Base-by-base conservation (phyloP, 768 basidiomycete species). In the Lactarius quietus region DNA sequence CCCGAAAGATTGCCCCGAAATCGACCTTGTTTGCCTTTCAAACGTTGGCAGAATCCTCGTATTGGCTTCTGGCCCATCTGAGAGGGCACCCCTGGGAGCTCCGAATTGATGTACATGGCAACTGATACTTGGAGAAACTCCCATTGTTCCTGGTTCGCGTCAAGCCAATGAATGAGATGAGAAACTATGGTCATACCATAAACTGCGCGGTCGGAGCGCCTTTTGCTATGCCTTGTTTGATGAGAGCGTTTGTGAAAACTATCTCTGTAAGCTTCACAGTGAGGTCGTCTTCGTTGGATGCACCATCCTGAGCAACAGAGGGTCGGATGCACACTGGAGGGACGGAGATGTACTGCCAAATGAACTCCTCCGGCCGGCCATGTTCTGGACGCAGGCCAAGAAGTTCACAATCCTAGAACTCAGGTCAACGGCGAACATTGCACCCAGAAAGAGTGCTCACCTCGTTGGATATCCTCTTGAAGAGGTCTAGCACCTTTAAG, bases 331-430 rank as follows among this genome's bases (percentile, higher is more conserved):
- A 95, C 23, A 97, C 94, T 0, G 97, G 97, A 45, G 97, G 97
- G 35, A 99, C 97, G 28, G 95, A 96, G 17, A 99, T 86, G 75
- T 98, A 99, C 76, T 98, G 96, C 96, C 97, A 99, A 59, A 99
- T 86, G 71, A 94, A 97, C 74, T 98, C 92, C 78, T 99, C 97
- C 12, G 97, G 97, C 60, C 97, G 80, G 55, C 96, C 95, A 72
- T 87, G 88, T 17, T 83, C 83, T 1, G 97, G 97, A 63, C 92
- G 87, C 64, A 98, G 76, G 2, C 97, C 96, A 14, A 99, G 82
- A 53, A 99, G 79, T 76, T 99, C 97, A 73, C 93, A 96, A 71
- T 99, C 97, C 92, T 96, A 68, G 36, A 17, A 57, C 3, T 51
- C 20, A 17, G 43, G 45, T 67, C 35, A 62, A 39, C 53, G 58